Percentiles rank a stretch among this genome's conserved stretches.
Evolutionary conservation across 2,329 filamentous ascomycete species (phyloP).

Genomic region (Ophiostoma triangulosporum): DNA sequence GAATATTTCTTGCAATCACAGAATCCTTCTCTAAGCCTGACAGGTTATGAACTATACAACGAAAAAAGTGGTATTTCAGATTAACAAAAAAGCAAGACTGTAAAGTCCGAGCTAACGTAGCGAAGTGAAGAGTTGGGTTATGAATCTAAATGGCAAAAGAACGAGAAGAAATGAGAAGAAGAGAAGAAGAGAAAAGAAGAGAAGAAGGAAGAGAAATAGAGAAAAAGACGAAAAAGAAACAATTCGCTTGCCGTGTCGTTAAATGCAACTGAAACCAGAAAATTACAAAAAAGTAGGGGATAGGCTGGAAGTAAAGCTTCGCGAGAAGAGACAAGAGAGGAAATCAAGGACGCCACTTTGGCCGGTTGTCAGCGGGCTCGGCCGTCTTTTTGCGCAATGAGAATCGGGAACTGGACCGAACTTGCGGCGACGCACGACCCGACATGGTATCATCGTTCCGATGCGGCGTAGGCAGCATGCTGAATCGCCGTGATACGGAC

Average conservation of each 20-base stretch:
- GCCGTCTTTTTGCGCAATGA: conserved; percentile 27
- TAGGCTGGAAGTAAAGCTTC: conserved; percentile 1
- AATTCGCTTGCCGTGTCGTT: conserved; percentile 5
- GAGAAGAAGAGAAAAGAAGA: neutral
- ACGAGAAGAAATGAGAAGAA: neutral
- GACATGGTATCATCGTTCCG: conserved; percentile 20
- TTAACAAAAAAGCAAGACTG: neutral
- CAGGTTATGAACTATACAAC: neutral
- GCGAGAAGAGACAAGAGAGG: neutral
- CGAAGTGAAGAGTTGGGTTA: conserved; percentile 2
- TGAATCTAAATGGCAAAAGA: neutral
- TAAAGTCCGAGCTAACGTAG: neutral
- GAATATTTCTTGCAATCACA: neutral
- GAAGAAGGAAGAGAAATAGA: neutral
- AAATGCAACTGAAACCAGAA: conserved; percentile 1
- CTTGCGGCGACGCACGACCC: conserved; percentile 36
- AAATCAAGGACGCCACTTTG: conserved; percentile 32
- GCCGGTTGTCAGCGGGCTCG: conserved; percentile 28
- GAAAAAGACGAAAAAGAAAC: neutral
- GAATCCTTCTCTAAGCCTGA: neutral
- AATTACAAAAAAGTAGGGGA: conserved; percentile 5
- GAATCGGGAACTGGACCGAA: conserved; percentile 30
- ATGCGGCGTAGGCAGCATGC: conserved; percentile 35
- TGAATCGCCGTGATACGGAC: conserved; percentile 36
- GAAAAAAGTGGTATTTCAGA: neutral